Evolutionary conservation across 192 early-diverging fungal species (phyloP), one percentile per base, ranked within the genome.

Genomic region (Funneliformis mosseae): DNA sequence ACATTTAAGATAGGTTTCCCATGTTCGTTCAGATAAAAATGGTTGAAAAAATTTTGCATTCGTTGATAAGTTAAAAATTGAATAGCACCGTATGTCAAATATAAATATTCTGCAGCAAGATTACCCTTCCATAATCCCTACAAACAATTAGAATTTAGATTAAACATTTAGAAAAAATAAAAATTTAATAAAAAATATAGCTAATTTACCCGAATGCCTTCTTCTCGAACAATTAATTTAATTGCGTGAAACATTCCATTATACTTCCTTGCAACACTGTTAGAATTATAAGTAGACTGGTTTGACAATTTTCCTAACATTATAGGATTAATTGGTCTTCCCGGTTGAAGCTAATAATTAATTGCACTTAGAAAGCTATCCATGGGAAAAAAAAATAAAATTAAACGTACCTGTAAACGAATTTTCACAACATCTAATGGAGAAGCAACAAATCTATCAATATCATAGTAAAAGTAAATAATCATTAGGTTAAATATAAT

Each of bases 381-480:
- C 12, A 61, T 23, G 4, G 25, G 9, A n/a, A 59, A 38, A 12
- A 8, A 3, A 11, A 16, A 6, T 21, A 61, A 62, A 14, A 46
- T 5, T 25, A 23, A 38, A 39, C 67, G 76, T 77, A 92, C 82
- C 77, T 92, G 94, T 38, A 94, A 88, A 33, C 95, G 90, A 69
- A 97, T 97, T 84, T 99, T 99, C 78, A 97, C 90, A 8, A 99
- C 96, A 74, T 99, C 97, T 5, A 99, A 86, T 9, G 97, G 97
- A 14, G 97, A 92, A 43, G 97, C 93, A 2, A 96, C 87, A 62
- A 95, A 92, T 18, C 97, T 79, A 33, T 27, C 62, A 38, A 59
- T 33, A 23, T 21, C 50, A 21, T 77, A 16, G 12, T 28, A 66
- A 66, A 27, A 66, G 12, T 66, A 16, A 66, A 66, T 25, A 27